Evolutionary conservation across 2,329 filamentous ascomycete species (phyloP), one percentile per base, ranked within the genome.

Genomic region (Aspergillus costaricaensis): DNA sequence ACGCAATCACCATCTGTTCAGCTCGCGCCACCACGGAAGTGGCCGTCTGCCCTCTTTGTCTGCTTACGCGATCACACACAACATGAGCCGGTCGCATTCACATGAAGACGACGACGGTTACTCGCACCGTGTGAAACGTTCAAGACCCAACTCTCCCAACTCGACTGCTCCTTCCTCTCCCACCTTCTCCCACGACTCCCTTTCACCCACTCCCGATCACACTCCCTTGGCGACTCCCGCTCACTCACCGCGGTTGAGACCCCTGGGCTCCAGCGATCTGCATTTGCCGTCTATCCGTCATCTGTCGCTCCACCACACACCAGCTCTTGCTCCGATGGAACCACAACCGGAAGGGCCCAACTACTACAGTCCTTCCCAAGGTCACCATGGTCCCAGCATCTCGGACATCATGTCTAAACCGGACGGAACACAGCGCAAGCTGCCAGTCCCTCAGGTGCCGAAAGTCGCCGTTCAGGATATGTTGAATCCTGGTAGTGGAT

Each of bases 211-310:
- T 1, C 95, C 94, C 10, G 94, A 98, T 72, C 93, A 97, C 81
- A 98, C 95, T n/a, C 94, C 94, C n/a, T 87, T 98, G 58, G 94
- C 93, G 27, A 99, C 94, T 5, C 94, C 94, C 4, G 94, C 93
- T 47, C 95, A 98, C 77, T 97, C 93, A 17, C 95, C 95, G 55
- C 91, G 95, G 47, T 83, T 99, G 67, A 86, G 93, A 62, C 91
- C 94, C 3, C 89, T 91, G 72, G 86, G 84, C 58, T 81, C 84
- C 63, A 83, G 82, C 66, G 88, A 90, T 66, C 84, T 94, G 69
- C 93, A 97, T 76, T 83, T 98, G 57, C 94, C 95, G 32, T 92
- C 91, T 47, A 87, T 99, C 69, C 89, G 95, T 64, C 86, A 90
- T 69, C 77, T 91, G 57, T 87, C 86, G 32, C 79, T 91, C 17